Conservation (phyloP, 192 early-diverging fungal genomes). For the Lobosporangium transversale region DNA sequence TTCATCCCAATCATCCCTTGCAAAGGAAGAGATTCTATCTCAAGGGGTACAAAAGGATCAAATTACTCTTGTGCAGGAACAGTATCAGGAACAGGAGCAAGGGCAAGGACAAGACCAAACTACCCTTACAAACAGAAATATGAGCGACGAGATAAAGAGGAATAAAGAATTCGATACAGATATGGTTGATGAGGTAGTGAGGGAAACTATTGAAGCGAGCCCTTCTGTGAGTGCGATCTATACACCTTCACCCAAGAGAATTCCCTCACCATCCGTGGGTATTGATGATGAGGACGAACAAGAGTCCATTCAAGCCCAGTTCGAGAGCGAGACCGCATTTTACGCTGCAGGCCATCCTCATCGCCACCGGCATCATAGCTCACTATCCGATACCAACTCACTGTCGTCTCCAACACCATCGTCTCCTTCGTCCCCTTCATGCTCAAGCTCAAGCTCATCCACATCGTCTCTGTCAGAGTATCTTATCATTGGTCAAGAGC, state of each 20-base stretch:
- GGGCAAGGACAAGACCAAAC: not conserved
- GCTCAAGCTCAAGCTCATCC: slow-evolving; percentile 17
- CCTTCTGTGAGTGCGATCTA: too few species aligned
- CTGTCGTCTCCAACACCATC: not conserved
- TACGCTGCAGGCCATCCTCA: not conserved
- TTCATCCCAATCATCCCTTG: slow-evolving; percentile 1
- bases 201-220: too few species aligned
- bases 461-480: slow-evolving; percentile 44
- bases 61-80: too few species aligned
- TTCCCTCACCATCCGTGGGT: too few species aligned
- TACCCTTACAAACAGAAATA: too few species aligned
- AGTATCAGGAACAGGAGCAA: too few species aligned
- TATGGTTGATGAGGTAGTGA: too few species aligned
- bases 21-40: not conserved
- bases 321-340: too few species aligned
- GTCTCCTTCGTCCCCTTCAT: slow-evolving; percentile 8
- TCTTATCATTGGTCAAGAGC: slow-evolving; percentile 40
- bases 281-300: not conserved
- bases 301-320: not conserved
- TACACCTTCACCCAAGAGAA: too few species aligned
- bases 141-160: too few species aligned
- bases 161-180: too few species aligned
- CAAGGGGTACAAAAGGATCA: not conserved
- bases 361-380: not conserved
- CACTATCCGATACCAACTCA: not conserved